Base-by-base conservation (phyloP, 495 filamentous ascomycete species). In the Bryoglossum gracile region DNA sequence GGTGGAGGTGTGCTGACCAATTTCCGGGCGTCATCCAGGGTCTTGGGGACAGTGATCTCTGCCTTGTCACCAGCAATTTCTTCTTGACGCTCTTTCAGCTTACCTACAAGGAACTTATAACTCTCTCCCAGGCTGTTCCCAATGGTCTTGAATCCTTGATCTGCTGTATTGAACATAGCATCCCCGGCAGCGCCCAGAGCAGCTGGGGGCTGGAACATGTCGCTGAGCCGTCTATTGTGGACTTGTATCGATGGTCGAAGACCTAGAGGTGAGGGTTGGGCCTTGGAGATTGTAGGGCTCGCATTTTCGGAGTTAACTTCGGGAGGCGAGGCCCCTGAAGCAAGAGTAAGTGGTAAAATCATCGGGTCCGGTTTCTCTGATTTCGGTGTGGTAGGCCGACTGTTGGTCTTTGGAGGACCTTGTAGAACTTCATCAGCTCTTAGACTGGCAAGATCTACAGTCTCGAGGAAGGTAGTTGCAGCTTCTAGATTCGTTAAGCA, bases 401-500 rank as follows among this genome's bases (percentile, higher is more conserved):
- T 74, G 13, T 65, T 62, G 8, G 71, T 57, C 57, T 84, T 87
- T 21, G 68, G 54, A 13, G 84, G 83, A 0, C 85, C 84, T 0
- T 71, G 70, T 17, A 68, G 69, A 11, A 72, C 60, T 58, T 91
- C 89, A 48, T 95, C 87, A n/a, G 84, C 84, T 46, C 90, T 81
- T 9, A 99, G 74, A 38, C 83, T 94, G 11, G 89, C 86, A 8
- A 99, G 77, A 62, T 99, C 92, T 22, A 99, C 91, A 19, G 92
- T 96, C 58, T 97, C 91, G n/a, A 99, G 71, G 60, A 99, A 99
- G 44, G 83, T 86, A 36, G 97, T 89, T 39, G 91, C 83, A 4
- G 92, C 92, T 67, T 99, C 92, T 9, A 97, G 81, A 58, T 92
- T 97, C 10, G 92, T 95, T 32, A 99, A 74, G 56, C 92, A 97